phyloP scores from a whole-genome alignment of 306 rosid species.

The cucumber (Cucumis sativus) region DNA sequence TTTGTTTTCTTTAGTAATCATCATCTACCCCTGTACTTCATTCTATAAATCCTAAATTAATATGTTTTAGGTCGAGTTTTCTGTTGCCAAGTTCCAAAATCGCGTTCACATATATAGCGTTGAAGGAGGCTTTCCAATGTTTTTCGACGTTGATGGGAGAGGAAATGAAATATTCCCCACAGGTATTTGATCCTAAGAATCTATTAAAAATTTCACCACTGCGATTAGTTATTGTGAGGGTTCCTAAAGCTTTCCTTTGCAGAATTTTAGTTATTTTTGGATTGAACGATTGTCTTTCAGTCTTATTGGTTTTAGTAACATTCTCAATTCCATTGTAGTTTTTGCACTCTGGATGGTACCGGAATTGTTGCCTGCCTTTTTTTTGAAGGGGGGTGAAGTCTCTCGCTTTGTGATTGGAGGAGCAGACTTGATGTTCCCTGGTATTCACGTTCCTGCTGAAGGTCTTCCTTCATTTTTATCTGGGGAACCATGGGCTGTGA shows the following conservation, averaged over 20 bases:
- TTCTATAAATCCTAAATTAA: not conserved
- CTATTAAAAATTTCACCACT: not conserved
- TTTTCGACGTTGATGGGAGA: constrained; percentile 74
- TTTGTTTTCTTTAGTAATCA: not conserved
- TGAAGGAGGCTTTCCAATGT: constrained; percentile 72
- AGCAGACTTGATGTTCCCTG: constrained; percentile 97
- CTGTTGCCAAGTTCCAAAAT: constrained; percentile 67
- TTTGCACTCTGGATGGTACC: constrained; percentile 91
- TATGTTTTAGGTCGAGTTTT: constrained; percentile 45
- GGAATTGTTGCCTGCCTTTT: constrained; percentile 64
- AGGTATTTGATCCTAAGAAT: constrained; percentile 25
- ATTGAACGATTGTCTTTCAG: not conserved
- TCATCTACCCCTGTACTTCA: not conserved
- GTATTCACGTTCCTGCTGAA: constrained; percentile 63
- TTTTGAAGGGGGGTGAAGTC: constrained; percentile 82
- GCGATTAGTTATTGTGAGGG: not conserved
- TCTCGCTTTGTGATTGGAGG: constrained; percentile 77
- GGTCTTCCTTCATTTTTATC: constrained; percentile 69
- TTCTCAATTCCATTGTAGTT: constrained; percentile 26
- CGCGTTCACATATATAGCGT: constrained; percentile 64
- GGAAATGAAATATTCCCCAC: constrained; percentile 73
- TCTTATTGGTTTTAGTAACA: not conserved
- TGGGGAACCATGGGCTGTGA: constrained; percentile 76
- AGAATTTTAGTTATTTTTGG: not conserved
- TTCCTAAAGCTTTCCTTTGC: not conserved